These are phyloP conservation scores for Microcos paniculata DNA, from an alignment of 345 rosid species.

Conservation along the genomic window DNA sequence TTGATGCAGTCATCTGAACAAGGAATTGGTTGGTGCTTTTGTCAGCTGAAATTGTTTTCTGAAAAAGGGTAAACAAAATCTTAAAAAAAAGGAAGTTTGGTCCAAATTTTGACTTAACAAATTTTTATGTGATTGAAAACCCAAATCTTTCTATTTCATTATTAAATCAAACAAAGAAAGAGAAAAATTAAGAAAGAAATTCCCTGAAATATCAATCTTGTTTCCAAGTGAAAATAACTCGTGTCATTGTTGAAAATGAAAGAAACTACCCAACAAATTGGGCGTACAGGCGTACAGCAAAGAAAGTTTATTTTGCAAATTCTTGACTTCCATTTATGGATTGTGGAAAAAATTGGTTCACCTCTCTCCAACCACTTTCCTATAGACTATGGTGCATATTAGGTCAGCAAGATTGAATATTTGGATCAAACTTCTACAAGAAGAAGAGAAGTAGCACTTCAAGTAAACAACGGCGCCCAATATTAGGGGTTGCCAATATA, in stretches of 20 bases:
- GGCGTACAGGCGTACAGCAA: neutral
- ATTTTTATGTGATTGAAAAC: neutral
- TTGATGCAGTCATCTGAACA: neutral
- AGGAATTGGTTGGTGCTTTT: neutral
- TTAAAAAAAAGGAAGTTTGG: neutral
- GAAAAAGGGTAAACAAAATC: neutral
- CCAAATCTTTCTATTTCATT: neutral
- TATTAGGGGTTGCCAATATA: neutral
- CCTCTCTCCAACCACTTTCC: neutral
- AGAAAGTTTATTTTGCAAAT: neutral
- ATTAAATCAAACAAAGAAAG: no score
- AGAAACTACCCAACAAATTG: neutral
- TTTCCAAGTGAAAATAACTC: neutral
- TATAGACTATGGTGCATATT: neutral
- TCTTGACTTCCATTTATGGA: neutral
- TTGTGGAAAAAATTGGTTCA: neutral
- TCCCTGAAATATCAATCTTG: neutral
- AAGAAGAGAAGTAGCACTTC: neutral
- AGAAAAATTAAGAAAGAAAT: neutral
- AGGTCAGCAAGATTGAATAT: neutral
- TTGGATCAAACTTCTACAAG: neutral
- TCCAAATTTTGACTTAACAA: conserved; percentile 1
- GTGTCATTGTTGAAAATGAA: neutral
- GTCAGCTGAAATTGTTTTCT: neutral
- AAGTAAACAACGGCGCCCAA: neutral